Base-by-base conservation (phyloP, 257 asterid genomes). In the Echium plantagineum region DNA sequence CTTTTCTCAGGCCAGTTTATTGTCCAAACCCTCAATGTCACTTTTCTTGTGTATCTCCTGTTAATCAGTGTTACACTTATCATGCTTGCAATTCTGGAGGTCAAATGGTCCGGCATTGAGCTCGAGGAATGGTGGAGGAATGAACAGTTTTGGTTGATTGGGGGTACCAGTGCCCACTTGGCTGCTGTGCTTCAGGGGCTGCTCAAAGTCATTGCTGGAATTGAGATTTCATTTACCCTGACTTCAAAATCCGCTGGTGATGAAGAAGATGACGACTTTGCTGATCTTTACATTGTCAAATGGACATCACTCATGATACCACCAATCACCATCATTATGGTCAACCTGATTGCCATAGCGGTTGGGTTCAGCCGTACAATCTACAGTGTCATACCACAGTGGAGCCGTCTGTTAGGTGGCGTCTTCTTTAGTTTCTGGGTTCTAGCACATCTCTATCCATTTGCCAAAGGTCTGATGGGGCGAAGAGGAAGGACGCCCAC, bases 241-340 rank as follows among this genome's bases (percentile, higher is more conserved):
- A 83, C 90, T 0, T 49, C 87, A 2, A 83, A 83, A 65, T 63
- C 87, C 0, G 85, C 66, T 0, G 87, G 76, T 0, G 87, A 83
- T 2, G 90, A 83, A 5, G 66, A 8, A 0, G 87, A 83, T 0
- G 90, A 83, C 21, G 65, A 78, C 0, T 80, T 67, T 53, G 90
- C 87, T 2, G 90, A 83, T 9, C 55, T 83, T 1, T 83, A 83
- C 69, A 5, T 80, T 15, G 79, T 83, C 21, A 83, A 83, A 55
- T 83, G 87, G 90, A 69, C 90, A 0, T 80, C 90, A 0, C 61
- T 83, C 51, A 80, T 83, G 87, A 83, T 83, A 17, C 90, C 90
- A 8, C 90, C 90, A 1, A 83, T 81, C 0, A 85, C 81, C 53
- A 78, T 83, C 4, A 83, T 83, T 21, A 77, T 80, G 82, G 65